Evolutionary conservation across 2,329 filamentous ascomycete species (phyloP).

Genomic region (Clonostachys byssicola): DNA sequence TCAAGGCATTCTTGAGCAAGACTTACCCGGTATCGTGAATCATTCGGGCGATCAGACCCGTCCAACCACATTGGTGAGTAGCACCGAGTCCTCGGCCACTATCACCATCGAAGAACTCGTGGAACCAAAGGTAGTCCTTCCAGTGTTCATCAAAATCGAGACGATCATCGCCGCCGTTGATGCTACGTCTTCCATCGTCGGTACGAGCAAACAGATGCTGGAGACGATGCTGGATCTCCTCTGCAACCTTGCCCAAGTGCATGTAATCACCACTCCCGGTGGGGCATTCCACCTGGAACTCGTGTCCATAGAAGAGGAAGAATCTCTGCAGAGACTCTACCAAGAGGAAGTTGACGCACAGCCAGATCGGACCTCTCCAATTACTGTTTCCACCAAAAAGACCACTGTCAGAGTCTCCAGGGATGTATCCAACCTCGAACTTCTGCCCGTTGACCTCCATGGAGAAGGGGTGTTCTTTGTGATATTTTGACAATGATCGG

Average conservation of each 20-base stretch:
- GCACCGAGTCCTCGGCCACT: constrained; percentile 84
- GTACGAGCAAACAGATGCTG: constrained; percentile 86
- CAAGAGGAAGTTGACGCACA: constrained; percentile 92
- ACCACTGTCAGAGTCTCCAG: constrained; percentile 93
- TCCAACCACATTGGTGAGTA: constrained; percentile 96
- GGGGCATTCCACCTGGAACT: constrained; percentile 87
- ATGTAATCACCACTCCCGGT: constrained; percentile 91
- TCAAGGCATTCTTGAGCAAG: background rate
- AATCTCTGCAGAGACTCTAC: constrained; percentile 93
- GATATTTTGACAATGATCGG: constrained; percentile 85
- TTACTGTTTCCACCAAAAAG: constrained; percentile 97
- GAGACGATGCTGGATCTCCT: constrained; percentile 90
- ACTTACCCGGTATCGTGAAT: constrained; percentile 95
- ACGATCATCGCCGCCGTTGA: constrained; percentile 79
- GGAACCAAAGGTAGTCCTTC: constrained; percentile 84
- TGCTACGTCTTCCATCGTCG: constrained; percentile 81
- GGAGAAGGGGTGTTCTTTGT: constrained; percentile 84
- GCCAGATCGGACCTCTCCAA: constrained; percentile 94
- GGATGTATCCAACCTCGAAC: constrained; percentile 84
- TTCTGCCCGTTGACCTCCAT: constrained; percentile 94
- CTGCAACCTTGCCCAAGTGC: constrained; percentile 91
- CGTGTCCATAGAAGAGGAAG: constrained; percentile 91
- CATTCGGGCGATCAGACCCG: constrained; percentile 90
- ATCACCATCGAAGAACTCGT: constrained; percentile 96
- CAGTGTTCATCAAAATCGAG: constrained; percentile 91